Evolutionary conservation across 345 rosid genomes (phyloP).

Genomic region (Limnanthes douglasii): DNA sequence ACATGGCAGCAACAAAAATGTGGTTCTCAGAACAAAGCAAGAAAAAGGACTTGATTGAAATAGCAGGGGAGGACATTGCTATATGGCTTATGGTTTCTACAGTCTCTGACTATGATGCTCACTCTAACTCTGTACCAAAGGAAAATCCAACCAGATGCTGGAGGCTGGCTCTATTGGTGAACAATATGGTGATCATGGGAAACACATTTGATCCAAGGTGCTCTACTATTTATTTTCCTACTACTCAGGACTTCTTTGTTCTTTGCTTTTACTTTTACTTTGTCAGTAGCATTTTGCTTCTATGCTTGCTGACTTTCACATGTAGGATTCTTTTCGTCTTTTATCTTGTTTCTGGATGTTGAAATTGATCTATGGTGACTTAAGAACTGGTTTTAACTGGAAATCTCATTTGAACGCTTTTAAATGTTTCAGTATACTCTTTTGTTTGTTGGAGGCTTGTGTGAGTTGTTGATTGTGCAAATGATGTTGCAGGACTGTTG

Average conservation of each 20-base stretch:
- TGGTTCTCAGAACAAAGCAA: conserved; percentile 22
- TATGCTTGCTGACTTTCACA: conserved; percentile 4
- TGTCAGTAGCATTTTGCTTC: conserved; percentile 3
- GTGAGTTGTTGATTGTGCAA: conserved; percentile 2
- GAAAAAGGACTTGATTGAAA: conserved; percentile 20
- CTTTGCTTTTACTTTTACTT: not conserved
- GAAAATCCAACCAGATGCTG: conserved; percentile 26
- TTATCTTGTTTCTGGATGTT: not conserved
- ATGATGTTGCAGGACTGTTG: conserved; percentile 38
- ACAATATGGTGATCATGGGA: conserved; percentile 44
- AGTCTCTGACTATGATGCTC: conserved; percentile 18
- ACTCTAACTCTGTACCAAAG: conserved; percentile 14
- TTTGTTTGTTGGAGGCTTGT: not conserved
- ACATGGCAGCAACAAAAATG: conserved; percentile 33
- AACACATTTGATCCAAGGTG: conserved; percentile 54
- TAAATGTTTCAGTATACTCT: not conserved
- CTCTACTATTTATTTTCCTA: conserved; percentile 7
- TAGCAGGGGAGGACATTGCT: conserved; percentile 40
- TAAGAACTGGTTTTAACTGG: not conserved
- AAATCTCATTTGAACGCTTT: not conserved
- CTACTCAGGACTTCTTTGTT: not conserved
- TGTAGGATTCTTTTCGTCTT: not conserved
- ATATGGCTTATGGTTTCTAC: conserved; percentile 64
- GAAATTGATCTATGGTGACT: not conserved
- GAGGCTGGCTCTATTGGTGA: conserved; percentile 67